Evolutionary conservation across 129 eudicot genomes (phyloP).

Genomic region (Centrapalus pauciflorus): DNA sequence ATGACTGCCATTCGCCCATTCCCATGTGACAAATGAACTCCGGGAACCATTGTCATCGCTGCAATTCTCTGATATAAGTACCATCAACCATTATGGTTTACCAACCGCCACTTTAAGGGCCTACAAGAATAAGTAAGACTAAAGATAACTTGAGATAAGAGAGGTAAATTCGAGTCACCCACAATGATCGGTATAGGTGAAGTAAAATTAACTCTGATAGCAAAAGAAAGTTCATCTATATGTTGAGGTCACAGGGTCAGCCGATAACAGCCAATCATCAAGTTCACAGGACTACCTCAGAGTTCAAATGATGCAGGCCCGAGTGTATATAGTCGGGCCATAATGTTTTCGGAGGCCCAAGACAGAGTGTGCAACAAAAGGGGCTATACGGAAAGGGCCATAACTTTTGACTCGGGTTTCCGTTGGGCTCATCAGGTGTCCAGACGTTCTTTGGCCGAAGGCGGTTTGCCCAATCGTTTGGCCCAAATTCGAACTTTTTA

Average conservation of each 20-base stretch:
- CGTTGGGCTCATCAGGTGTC: too few species aligned
- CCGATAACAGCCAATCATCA: not conserved
- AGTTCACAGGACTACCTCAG: not conserved
- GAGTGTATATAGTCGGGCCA: too few species aligned
- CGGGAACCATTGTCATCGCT: not conserved
- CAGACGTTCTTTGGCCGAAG: too few species aligned
- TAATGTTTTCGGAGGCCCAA: too few species aligned
- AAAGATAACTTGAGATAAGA: not conserved
- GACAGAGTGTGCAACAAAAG: too few species aligned
- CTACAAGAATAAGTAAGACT: not conserved
- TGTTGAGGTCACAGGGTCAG: not conserved
- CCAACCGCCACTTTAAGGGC: conserved; percentile 1
- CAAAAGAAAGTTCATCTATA: conserved; percentile 1
- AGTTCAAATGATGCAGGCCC: too few species aligned
- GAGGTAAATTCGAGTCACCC: not conserved
- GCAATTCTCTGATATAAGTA: conserved; percentile 25
- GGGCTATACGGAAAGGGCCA: too few species aligned
- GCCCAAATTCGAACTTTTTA: too few species aligned
- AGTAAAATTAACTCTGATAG: not conserved
- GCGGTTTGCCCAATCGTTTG: too few species aligned
- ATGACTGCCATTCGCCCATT: not conserved
- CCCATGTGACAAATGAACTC: not conserved
- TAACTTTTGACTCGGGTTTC: too few species aligned
- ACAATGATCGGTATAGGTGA: conserved; percentile 8
- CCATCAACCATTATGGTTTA: conserved; percentile 1